A percentile compares a stretch with the other conserved stretches of the same genome.
Conservation (phyloP, 2,329 filamentous ascomycete species). For the Botrytis paeoniae region DNA sequence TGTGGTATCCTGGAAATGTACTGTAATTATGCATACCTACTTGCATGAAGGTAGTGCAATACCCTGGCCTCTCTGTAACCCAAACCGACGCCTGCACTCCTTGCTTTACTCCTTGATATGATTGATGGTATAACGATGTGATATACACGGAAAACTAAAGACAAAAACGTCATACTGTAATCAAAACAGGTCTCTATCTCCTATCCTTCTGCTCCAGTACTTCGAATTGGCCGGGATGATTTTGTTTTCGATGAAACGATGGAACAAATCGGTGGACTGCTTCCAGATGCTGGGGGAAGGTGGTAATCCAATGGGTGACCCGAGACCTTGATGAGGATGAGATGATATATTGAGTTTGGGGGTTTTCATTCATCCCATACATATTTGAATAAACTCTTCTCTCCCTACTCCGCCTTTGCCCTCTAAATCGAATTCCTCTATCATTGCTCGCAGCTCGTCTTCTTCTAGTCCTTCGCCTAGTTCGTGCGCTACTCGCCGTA, state of each 20-base stretch:
- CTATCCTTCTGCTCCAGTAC: not conserved
- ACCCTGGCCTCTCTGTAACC: not conserved
- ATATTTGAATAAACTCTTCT: constrained; percentile 57
- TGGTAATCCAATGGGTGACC: constrained; percentile 7
- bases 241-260: not conserved
- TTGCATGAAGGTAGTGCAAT: constrained; percentile 4
- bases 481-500: constrained; percentile 83
- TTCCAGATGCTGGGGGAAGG: not conserved
- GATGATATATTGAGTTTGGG: not conserved
- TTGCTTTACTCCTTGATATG: constrained; percentile 5
- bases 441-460: constrained; percentile 91
- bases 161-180: not conserved
- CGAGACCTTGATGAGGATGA: not conserved
- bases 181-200: constrained; percentile 9
- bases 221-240: not conserved
- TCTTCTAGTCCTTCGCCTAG: constrained; percentile 91
- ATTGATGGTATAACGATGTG: constrained; percentile 9
- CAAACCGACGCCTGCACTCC: constrained; percentile 10
- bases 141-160: constrained; percentile 1
- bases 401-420: constrained; percentile 77
- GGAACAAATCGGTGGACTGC: not conserved
- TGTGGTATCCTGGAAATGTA: constrained; percentile 12
- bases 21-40: constrained; percentile 13
- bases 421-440: constrained; percentile 95
- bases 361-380: constrained; percentile 34